phyloP scores from a whole-genome alignment of 2,329 filamentous ascomycete species.

The Xylogone sp. region DNA sequence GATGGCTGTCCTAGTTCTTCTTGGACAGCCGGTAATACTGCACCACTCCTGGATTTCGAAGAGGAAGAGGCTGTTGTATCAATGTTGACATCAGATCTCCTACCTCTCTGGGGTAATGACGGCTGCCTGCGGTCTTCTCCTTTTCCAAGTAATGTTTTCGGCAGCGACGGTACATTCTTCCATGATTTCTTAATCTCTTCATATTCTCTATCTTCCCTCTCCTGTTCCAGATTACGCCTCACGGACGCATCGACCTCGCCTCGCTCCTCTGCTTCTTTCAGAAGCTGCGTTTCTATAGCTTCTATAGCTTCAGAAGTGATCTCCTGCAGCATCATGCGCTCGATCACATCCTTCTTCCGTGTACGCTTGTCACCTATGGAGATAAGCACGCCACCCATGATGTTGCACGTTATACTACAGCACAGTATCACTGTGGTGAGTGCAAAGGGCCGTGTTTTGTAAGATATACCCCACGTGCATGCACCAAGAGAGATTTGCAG shows the following conservation, averaged over 20 bases:
- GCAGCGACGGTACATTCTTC: constrained; percentile 19
- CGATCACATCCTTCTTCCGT: constrained; percentile 80
- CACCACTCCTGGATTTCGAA: constrained; percentile 3
- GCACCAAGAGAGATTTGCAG: constrained; percentile 77
- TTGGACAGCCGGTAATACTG: constrained; percentile 6
- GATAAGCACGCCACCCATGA: constrained; percentile 73
- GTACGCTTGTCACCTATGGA: constrained; percentile 71
- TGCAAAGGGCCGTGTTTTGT: constrained; percentile 63
- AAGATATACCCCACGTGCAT: constrained; percentile 75
- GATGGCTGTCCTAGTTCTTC: constrained; percentile 11
- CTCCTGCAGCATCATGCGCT: constrained; percentile 72
- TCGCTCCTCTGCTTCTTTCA: constrained; percentile 67
- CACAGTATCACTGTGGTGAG: constrained; percentile 79
- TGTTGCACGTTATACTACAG: constrained; percentile 74
- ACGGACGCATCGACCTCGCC: constrained; percentile 17
- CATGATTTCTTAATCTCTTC: constrained; percentile 22
- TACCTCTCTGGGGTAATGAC: constrained; percentile 13
- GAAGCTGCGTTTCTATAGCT: constrained; percentile 82
- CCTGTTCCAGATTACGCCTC: constrained; percentile 46
- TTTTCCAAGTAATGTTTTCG: constrained; percentile 21
- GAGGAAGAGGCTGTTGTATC: constrained; percentile 4
- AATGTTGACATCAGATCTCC: constrained; percentile 8
- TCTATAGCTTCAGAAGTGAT: constrained; percentile 62
- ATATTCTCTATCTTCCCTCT: constrained; percentile 36
- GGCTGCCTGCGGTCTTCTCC: constrained; percentile 22